phyloP scores from a whole-genome alignment of 352 stramenopile species.

The Pythium folliculosum region DNA sequence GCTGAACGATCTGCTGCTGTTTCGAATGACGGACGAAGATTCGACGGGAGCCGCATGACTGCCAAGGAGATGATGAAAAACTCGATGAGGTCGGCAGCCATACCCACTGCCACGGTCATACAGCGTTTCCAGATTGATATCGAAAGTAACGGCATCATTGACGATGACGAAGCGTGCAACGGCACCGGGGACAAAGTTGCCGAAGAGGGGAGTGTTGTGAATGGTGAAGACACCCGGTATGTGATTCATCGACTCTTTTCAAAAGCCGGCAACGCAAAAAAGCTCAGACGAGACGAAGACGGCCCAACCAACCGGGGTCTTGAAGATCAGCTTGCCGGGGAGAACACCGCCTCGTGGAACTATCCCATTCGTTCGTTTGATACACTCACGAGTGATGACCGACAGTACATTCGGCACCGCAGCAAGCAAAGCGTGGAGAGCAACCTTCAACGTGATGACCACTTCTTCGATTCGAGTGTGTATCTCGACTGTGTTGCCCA shows the following conservation, averaged over 20 bases:
- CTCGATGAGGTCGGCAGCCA: slow-evolving; percentile 41
- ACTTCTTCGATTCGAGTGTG: slow-evolving; percentile 63
- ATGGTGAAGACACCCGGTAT: slow-evolving; percentile 11
- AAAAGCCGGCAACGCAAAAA: background rate
- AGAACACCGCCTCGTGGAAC: slow-evolving; percentile 43
- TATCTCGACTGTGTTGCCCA: slow-evolving; percentile 74
- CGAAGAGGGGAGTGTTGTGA: slow-evolving; percentile 3
- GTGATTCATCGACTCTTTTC: slow-evolving; percentile 36
- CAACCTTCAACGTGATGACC: slow-evolving; percentile 58
- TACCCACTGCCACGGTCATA: slow-evolving; percentile 41
- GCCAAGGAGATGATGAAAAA: slow-evolving; percentile 57
- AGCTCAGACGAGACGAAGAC: background rate
- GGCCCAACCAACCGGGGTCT: background rate
- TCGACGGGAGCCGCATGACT: slow-evolving; percentile 71
- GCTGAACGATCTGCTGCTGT: background rate
- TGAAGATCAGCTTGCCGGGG: background rate
- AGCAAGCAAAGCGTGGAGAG: slow-evolving; percentile 54
- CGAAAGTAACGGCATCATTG: slow-evolving; percentile 31
- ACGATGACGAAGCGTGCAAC: background rate
- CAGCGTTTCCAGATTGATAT: slow-evolving; percentile 59
- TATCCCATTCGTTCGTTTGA: slow-evolving; percentile 70
- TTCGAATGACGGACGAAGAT: slow-evolving; percentile 17
- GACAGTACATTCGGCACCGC: slow-evolving; percentile 60
- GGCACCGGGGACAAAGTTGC: slow-evolving; percentile 1
- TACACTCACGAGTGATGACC: slow-evolving; percentile 55